These are phyloP conservation scores for Nemophila menziesii DNA, from an alignment of 257 asterid species.

Conservation along the genomic window DNA sequence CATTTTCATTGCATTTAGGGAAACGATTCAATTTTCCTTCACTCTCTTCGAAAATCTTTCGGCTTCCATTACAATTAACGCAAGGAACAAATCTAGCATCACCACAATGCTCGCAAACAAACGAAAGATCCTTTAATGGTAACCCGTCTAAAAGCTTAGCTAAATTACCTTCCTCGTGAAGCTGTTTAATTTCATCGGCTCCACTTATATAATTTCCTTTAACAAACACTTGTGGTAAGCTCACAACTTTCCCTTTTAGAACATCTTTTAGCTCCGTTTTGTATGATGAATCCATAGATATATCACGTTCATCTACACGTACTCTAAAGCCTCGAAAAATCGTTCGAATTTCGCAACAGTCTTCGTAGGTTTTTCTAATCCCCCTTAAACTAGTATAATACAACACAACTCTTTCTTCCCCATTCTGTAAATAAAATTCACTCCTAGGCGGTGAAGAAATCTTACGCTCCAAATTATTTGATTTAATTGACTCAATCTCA, in stretches of 20 bases:
- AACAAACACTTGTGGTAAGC: constrained; percentile 67
- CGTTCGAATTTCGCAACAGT: constrained; percentile 58
- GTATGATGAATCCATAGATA: constrained; percentile 75
- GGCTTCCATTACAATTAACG: constrained; percentile 69
- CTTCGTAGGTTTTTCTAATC: constrained; percentile 78
- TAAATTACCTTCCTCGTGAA: constrained; percentile 65
- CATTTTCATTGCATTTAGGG: constrained; percentile 72
- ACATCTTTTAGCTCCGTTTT: constrained; percentile 59
- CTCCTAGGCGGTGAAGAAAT: constrained; percentile 6
- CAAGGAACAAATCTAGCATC: constrained; percentile 83
- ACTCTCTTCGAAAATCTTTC: constrained; percentile 51
- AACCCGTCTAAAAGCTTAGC: constrained; percentile 51
- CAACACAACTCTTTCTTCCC: constrained; percentile 47
- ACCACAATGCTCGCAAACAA: constrained; percentile 74
- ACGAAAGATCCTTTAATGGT: constrained; percentile 33
- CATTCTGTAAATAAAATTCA: constrained; percentile 24
- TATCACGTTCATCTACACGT: constrained; percentile 73
- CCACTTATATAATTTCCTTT: constrained; percentile 69
- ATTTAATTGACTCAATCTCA: constrained; percentile 13
- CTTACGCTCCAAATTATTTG: background rate
- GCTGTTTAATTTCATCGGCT: constrained; percentile 63
- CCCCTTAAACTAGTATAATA: constrained; percentile 80
- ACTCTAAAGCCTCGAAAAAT: constrained; percentile 57
- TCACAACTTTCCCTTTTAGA: constrained; percentile 36
- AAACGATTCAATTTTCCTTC: constrained; percentile 52